Evolutionary conservation across 768 basidiomycete species (phyloP).

Genomic region (Tubosaeta brunneosetosa): DNA sequence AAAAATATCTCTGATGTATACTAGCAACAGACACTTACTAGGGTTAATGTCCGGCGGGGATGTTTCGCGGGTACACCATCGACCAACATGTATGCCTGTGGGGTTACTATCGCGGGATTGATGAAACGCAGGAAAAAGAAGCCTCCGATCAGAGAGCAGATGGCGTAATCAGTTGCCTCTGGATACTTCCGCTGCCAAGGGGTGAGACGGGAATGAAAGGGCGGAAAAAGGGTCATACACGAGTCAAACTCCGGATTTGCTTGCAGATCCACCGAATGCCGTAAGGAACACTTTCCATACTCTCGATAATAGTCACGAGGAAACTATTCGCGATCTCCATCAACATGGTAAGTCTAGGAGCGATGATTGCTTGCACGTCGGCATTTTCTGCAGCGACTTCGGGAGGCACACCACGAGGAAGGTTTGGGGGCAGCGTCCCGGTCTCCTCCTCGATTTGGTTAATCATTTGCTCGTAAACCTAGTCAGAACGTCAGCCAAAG

Average conservation of each 20-base stretch:
- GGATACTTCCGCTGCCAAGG: constrained; percentile 87
- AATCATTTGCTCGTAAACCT: constrained; percentile 99
- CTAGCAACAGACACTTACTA: constrained; percentile 43
- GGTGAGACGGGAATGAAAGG: constrained; percentile 3
- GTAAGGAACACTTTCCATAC: constrained; percentile 97
- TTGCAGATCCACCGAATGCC: constrained; percentile 99
- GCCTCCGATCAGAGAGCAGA: constrained; percentile 97
- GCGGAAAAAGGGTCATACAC: constrained; percentile 48
- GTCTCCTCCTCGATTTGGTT: constrained; percentile 98
- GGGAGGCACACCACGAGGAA: constrained; percentile 90
- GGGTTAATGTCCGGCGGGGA: constrained; percentile 90
- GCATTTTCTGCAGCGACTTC: constrained; percentile 91
- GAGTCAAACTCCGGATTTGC: constrained; percentile 93
- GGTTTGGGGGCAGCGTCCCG: constrained; percentile 82
- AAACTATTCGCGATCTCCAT: constrained; percentile 99
- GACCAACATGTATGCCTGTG: constrained; percentile 99
- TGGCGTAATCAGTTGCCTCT: constrained; percentile 96
- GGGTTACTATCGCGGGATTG: constrained; percentile 98
- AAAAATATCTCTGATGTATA: background rate
- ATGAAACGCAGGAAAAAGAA: constrained; percentile 99
- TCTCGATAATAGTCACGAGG: constrained; percentile 95
- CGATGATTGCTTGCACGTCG: constrained; percentile 97
- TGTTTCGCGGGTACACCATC: constrained; percentile 98
- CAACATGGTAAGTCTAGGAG: constrained; percentile 94
- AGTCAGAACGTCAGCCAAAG: constrained; percentile 1